Conservation (phyloP, 1,284 basidiomycete species). For the Fistulinella staudtii region DNA sequence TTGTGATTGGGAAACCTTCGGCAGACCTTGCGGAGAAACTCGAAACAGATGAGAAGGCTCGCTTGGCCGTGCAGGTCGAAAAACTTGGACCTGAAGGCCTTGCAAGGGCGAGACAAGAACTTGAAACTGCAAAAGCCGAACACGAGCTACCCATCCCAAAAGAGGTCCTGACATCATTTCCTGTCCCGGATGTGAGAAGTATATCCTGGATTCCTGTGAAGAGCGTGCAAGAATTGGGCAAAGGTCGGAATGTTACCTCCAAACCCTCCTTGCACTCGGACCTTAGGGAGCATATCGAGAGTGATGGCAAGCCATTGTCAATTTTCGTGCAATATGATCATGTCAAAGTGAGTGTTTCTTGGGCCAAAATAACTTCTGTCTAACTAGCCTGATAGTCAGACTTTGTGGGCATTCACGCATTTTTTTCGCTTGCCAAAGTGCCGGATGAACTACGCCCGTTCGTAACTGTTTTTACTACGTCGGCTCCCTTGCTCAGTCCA, state of each 20-base stretch:
- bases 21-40: conserved; percentile 79
- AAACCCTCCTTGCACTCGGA: conserved; percentile 26
- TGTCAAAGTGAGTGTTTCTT: conserved; percentile 57
- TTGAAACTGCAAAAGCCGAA: conserved; percentile 83
- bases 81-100: conserved; percentile 81
- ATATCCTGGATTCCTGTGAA: conserved; percentile 96
- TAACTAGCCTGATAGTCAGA: conserved; percentile 63
- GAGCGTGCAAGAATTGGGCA: conserved; percentile 64
- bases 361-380: conserved; percentile 3
- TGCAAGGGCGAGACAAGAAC: conserved; percentile 60
- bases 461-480: conserved; percentile 29
- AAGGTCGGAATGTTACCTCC: conserved; percentile 36
- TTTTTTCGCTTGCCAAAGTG: conserved; percentile 72
- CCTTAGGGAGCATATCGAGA: conserved; percentile 65
- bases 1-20: conserved; percentile 87
- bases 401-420: conserved; percentile 82
- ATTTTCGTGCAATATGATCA: conserved; percentile 93
- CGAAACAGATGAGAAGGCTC: conserved; percentile 77
- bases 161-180: conserved; percentile 80
- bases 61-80: conserved; percentile 68
- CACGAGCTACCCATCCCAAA: conserved; percentile 83
- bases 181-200: conserved; percentile 82
- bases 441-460: conserved; percentile 75
- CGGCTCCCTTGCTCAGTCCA: conserved; percentile 5
- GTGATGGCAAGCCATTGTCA: conserved; percentile 68